These are phyloP conservation scores for Chaetomiaceae sp. DNA, from an alignment of 2,329 filamentous ascomycete genomes.

Conservation along the genomic window DNA sequence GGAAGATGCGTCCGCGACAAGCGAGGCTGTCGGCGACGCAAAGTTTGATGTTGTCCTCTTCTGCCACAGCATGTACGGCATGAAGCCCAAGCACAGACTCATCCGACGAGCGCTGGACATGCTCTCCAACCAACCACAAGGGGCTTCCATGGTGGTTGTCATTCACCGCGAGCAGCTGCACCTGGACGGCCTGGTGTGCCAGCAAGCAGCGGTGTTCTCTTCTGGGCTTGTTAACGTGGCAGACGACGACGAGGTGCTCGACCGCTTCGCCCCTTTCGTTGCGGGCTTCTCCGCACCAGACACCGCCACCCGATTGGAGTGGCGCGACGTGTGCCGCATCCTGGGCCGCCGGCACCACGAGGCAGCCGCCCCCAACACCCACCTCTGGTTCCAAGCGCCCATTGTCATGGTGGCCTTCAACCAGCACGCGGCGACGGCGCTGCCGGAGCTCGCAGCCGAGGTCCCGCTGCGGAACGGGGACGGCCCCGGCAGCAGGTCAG, in stretches of 20 bases:
- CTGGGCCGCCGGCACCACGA: conserved; percentile 36
- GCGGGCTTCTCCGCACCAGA: conserved; percentile 41
- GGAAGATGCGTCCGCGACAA: too few species aligned
- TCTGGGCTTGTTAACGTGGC: conserved; percentile 40
- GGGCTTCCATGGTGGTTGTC: conserved; percentile 49
- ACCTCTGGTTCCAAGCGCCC: conserved; percentile 47
- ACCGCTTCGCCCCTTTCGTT: conserved; percentile 51
- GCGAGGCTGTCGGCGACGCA: conserved; percentile 24
- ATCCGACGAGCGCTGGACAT: conserved; percentile 45
- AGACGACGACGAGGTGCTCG: conserved; percentile 42
- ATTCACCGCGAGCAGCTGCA: conserved; percentile 52
- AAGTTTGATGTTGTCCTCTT: conserved; percentile 55
- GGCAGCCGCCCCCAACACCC: too few species aligned
- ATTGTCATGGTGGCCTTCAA: conserved; percentile 49
- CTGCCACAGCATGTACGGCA: conserved; percentile 62
- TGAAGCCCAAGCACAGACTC: conserved; percentile 44
- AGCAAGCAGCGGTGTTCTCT: conserved; percentile 44
- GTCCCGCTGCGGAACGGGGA: conserved; percentile 35
- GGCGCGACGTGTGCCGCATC: conserved; percentile 50
- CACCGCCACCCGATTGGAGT: conserved; percentile 34
- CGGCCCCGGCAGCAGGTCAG: conserved; percentile 11
- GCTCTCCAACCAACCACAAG: conserved; percentile 43
- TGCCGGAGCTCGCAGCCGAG: conserved; percentile 40
- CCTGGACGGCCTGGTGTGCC: conserved; percentile 45
- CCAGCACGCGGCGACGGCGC: conserved; percentile 35